Conservation (phyloP, 2,329 filamentous ascomycete genomes). For the Cryphonectria radicalis region DNA sequence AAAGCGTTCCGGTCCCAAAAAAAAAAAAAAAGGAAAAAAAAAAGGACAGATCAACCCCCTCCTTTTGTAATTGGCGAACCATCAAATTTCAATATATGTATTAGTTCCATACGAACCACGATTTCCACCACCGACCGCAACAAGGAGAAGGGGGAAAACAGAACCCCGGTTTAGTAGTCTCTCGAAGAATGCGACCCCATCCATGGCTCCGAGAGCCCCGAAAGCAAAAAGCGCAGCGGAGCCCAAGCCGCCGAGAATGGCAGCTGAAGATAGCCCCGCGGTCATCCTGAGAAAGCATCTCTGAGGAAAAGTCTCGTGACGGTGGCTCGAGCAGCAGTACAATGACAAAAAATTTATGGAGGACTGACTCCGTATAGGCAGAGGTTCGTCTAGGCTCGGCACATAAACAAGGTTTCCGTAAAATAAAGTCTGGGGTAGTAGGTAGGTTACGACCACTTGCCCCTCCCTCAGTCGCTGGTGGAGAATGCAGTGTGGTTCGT, state of each 20-base stretch:
- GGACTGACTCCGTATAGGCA: background rate
- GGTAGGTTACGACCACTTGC: background rate
- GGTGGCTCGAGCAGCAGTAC: background rate
- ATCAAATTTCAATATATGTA: background rate
- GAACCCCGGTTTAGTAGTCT: background rate
- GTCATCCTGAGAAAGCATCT: background rate
- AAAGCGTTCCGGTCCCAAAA: background rate
- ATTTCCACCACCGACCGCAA: background rate
- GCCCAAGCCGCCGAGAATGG: conserved; percentile 17
- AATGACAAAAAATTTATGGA: background rate
- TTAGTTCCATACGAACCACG: background rate
- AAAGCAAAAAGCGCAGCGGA: conserved; percentile 23
- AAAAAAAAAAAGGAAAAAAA: too few relatives aligned
- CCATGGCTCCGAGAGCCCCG: conserved; percentile 21
- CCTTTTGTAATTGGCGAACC: conserved; percentile 3
- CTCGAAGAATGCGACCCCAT: background rate
- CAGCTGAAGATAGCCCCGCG: background rate
- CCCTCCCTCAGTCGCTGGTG: background rate
- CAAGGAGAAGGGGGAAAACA: background rate
- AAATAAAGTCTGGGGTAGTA: conserved; percentile 18
- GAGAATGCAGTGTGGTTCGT: background rate
- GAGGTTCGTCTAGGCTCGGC: background rate
- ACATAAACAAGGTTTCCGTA: background rate
- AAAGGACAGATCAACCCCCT: background rate
- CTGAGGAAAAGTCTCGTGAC: background rate